Evolutionary conservation across 1,139 yeast genomes (phyloP), one percentile per base, ranked within the genome.

Genomic region (Geotrichum reessii): DNA sequence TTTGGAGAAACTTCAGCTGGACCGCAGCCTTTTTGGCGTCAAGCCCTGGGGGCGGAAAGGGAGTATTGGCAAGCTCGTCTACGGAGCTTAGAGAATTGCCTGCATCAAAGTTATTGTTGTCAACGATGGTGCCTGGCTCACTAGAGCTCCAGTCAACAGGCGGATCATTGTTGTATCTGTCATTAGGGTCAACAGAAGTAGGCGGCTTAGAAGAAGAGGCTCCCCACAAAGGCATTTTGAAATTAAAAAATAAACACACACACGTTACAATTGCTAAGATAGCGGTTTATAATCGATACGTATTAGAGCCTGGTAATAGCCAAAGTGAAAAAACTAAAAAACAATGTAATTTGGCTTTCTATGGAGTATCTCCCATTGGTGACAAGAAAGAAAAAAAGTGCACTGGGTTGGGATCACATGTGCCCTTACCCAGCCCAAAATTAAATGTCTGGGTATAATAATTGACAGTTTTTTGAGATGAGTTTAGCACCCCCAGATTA

Each of bases 41-140:
- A 19, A 50, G 31, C 17, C 51, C 61, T 8, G 57, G 58, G 5
- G 61, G 58, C n/a, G 61, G 56, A 33, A 52, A 40, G 12, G 57
- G 50, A 4, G 61, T 58, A 19, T 42, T 52, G 11, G 52, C 56
- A 12, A 58, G 50, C n/a, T 58, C 49, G 33, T 58, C 59, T 11
- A 40, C 24, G 11, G 37, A 27, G 8, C 44, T 19, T 9, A 19
- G 9, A 17, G 21, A 7, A 17, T 9, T n/a, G 7, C 19, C 5
- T n/a, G 44, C 44, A 14, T 37, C 19, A 14, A 37, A 37, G 44
- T 19, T 37, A 19, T 37, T 14, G 21, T 9, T n/a, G 21, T 5
- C 44, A 14, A n/a, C 17, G 7, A n/a, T 17, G 21, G 44, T 37
- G 44, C 44, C 44, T 8, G 44, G 44, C 17, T 37, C 44, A 19